Base-by-base conservation (phyloP, 176 grass and related monocot species). In the Oropetium thomaeum region DNA sequence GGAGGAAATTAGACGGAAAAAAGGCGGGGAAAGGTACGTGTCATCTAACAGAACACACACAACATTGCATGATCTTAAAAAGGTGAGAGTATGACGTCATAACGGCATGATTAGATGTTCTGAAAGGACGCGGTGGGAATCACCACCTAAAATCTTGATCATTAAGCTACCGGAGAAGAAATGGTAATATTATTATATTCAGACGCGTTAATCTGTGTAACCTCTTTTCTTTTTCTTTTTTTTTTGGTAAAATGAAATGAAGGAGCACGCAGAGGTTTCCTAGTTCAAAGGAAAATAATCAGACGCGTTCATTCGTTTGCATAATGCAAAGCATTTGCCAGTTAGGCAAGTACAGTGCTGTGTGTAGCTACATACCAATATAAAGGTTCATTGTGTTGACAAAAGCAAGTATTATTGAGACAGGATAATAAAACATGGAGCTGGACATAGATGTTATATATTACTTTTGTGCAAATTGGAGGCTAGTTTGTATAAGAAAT, bases 141-240 rank as follows among this genome's bases (percentile, higher is more conserved):
- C 79, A 53, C 51, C 39, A 52, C 60, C 74, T 78, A 82, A 87
- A 87, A 82, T 60, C 85, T 78, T 82, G 79, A 78, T 59, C 67
- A 71, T 78, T 67, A 87, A 82, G 79, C 59, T 78, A 82, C 73
- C 41, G 1, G 3, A 30, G 49, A 52, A 54, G 27, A 25, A 5
- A 1, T n/a, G n/a, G n/a, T n/a, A n/a, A 64, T n/a, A 6, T 12
- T 69, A 29, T 35, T 43, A 35, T 44, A 60, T 65, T 64, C 16
- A 57, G 19, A 37, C 60, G 71, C 11, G 5, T 44, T 44, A 48
- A 31, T 58, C n/a, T n/a, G n/a, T n/a, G n/a, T n/a, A n/a, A n/a
- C n/a, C n/a, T n/a, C n/a, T n/a, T n/a, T n/a, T n/a, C n/a, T n/a
- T n/a, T n/a, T n/a, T n/a, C n/a, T n/a, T n/a, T n/a, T n/a, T n/a